Evolutionary conservation across 257 asterid species (phyloP), one percentile per base, ranked within the genome.

Genomic region (Petrea volubilis): DNA sequence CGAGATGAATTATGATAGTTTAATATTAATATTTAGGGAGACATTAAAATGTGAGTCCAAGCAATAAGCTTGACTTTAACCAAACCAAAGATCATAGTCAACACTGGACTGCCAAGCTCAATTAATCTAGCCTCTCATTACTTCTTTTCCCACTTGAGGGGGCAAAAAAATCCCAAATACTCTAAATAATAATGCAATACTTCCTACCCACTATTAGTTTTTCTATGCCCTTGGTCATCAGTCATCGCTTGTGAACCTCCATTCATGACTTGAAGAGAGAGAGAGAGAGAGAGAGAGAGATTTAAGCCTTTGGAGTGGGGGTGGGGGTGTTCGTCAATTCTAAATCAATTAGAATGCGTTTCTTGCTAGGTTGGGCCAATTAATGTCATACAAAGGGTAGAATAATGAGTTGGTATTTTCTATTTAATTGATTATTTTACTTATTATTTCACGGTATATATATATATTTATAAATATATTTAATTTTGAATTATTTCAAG

Each of bases 11-110:
- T 36, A 5, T 36, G 10, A 3, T 3, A 36, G 0, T 43, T 13
- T 2, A 0, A 2, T 43, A 43, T 13, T 13, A 43, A 43, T 40
- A 41, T 9, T 41, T 41, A n/a, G n/a, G n/a, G 49, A 41, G 51
- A 50, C 25, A 50, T 6, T 49, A 6, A 46, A 33, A 60, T 60
- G 66, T 17, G n/a, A 33, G 46, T 29, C 64, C 44, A 29, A 58
- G 33, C 2, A 31, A 17, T 7, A 2, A 60, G 17, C 7, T 17
- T 57, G 38, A 58, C 34, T 41, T 44, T 20, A 62, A 25, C 8
- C 15, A 15, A 17, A 25, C 57, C 36, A 15, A 66, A 14, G 7
- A 17, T 40, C 18, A 4, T 31, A 53, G 80, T 75, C 80, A 75
- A 61, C 20, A 38, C 20, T 51, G 71, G 10, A 49, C 47, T 23